phyloP scores from a whole-genome alignment of 164 flowering plant species.

The Stephania cephalantha region DNA sequence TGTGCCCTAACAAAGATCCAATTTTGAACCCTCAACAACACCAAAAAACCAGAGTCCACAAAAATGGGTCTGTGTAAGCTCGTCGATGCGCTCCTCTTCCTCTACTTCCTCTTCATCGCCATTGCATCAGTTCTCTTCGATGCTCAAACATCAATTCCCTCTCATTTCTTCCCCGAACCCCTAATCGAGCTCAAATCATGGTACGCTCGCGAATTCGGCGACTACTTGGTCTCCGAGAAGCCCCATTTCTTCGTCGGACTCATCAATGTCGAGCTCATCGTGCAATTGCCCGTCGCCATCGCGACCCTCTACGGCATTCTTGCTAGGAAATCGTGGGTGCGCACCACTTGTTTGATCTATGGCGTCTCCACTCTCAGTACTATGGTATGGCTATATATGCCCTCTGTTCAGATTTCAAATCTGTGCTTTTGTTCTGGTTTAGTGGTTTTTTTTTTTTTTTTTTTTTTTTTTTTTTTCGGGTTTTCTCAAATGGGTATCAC shows the following conservation, averaged over 20 bases:
- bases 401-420: neutral
- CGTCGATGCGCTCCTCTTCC: slow-evolving; percentile 40
- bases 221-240: slow-evolving; percentile 49
- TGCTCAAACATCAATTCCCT: slow-evolving; percentile 45
- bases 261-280: slow-evolving; percentile 51
- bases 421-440: too few relatives aligned
- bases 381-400: slow-evolving; percentile 35
- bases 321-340: slow-evolving; percentile 40
- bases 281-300: slow-evolving; percentile 66
- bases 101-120: slow-evolving; percentile 44
- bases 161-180: slow-evolving; percentile 31
- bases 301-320: slow-evolving; percentile 43
- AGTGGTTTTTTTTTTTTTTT: too few relatives aligned
- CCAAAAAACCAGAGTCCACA: neutral
- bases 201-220: slow-evolving; percentile 40
- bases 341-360: slow-evolving; percentile 56
- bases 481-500: too few relatives aligned
- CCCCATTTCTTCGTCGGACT: slow-evolving; percentile 63
- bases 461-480: too few relatives aligned
- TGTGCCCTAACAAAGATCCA: neutral
- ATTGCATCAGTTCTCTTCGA: slow-evolving; percentile 50
- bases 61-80: slow-evolving; percentile 36
- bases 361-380: slow-evolving; percentile 48
- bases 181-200: slow-evolving; percentile 38
- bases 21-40: neutral